phyloP scores from a whole-genome alignment of 257 asterid species.

The Gentiana macrophylla region DNA sequence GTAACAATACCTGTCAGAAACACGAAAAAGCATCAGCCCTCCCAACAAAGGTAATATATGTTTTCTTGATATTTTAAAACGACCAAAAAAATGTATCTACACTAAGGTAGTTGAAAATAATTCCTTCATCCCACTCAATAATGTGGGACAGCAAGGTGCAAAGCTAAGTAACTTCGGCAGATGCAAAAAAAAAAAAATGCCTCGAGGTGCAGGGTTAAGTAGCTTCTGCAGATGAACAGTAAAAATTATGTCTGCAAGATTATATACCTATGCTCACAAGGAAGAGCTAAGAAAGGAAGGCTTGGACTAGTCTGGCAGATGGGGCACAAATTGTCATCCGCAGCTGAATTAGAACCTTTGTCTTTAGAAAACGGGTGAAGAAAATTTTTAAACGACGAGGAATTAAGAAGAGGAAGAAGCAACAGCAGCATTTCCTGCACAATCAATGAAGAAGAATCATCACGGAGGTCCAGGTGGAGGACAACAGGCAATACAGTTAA shows the following conservation, averaged over 20 bases:
- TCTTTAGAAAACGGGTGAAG: conserved; percentile 80
- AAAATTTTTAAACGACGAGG: conserved; percentile 66
- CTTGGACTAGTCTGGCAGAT: conserved; percentile 78
- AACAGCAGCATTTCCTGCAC: conserved; percentile 84
- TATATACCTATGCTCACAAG: conserved; percentile 85
- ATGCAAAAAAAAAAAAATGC: too few relatives aligned
- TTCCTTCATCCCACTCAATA: too few relatives aligned
- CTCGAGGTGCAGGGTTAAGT: too few relatives aligned
- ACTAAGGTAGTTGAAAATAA: too few relatives aligned
- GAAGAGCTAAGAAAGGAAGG: conserved; percentile 80
- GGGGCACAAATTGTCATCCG: conserved; percentile 70
- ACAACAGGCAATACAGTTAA: conserved; percentile 3
- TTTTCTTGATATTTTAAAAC: too few relatives aligned
- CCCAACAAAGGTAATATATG: not conserved
- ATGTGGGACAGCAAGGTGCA: too few relatives aligned
- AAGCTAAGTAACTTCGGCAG: too few relatives aligned
- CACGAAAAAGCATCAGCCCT: conserved; percentile 1
- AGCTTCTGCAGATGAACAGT: not conserved
- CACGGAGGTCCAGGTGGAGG: conserved; percentile 3
- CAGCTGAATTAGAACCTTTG: conserved; percentile 52
- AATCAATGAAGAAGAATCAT: not conserved
- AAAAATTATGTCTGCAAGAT: not conserved
- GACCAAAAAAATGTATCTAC: too few relatives aligned
- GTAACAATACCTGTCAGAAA: conserved; percentile 67
- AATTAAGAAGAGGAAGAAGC: conserved; percentile 91